phyloP scores from a whole-genome alignment of 2,329 filamentous ascomycete species.

The Xylaria sp. region DNA sequence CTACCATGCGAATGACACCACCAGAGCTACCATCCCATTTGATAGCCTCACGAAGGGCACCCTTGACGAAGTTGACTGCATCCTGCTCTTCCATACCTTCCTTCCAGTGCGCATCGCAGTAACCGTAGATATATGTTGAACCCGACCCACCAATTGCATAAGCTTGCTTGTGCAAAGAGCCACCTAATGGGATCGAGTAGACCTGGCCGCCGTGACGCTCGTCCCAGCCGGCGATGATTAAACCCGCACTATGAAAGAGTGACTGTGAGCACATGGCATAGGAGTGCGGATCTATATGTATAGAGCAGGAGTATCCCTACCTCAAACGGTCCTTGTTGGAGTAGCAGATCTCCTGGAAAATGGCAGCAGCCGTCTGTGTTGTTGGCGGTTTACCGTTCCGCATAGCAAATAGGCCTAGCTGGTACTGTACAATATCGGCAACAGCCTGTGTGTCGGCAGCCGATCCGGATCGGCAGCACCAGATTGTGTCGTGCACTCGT shows the following conservation, averaged over 20 bases:
- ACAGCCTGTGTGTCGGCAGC: constrained; percentile 98
- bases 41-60: constrained; percentile 90
- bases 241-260: constrained; percentile 77
- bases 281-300: not conserved
- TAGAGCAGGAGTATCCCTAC: constrained; percentile 60
- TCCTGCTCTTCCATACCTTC: constrained; percentile 94
- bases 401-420: constrained; percentile 92
- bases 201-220: constrained; percentile 95
- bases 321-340: constrained; percentile 94
- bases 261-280: constrained; percentile 22
- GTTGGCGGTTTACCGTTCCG: constrained; percentile 90
- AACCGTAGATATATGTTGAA: constrained; percentile 99
- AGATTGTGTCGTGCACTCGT: constrained; percentile 98
- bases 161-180: constrained; percentile 95
- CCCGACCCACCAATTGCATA: constrained; percentile 97
- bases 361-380: constrained; percentile 92
- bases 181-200: constrained; percentile 95
- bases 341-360: constrained; percentile 99
- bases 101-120: constrained; percentile 95
- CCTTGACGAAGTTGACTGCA: constrained; percentile 93
- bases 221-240: constrained; percentile 99
- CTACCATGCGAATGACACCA: constrained; percentile 97
- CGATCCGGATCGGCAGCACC: constrained; percentile 98
- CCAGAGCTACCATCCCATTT: constrained; percentile 99
- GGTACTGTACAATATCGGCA: constrained; percentile 97